Base-by-base conservation (phyloP, 148 eudicot species). In the Vaccinium corymbosum region DNA sequence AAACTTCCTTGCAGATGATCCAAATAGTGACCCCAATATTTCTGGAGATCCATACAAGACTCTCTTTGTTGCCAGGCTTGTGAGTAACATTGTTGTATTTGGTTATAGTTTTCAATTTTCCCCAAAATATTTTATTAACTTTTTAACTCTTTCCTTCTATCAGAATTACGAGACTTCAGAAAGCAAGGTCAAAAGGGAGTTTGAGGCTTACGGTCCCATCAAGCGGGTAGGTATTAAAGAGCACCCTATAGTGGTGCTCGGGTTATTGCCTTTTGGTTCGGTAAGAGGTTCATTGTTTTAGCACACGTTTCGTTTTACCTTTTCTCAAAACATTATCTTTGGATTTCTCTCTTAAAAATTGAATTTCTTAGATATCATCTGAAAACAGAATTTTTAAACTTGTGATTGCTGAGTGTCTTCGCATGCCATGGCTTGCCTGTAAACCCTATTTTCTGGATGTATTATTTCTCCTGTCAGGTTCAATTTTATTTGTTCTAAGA, bases 11-110 rank as follows among this genome's bases (percentile, higher is more conserved):
- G 90, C 96, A 97, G 99, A 89, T 94, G 98, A 97, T 88, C 98
- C 99, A 27, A 91, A 78, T 19, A 92, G 86, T 79, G 95, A 97
- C 81, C 96, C 96, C 53, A 90, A 90, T 91, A 86, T 89, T 38
- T 90, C 98, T 81, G 99, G 95, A 85, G 99, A 95, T 86, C 99
- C 99, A 20, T 97, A 95, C 91, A 97, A 97, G 91, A 97, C 99
- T 16, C 90, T 97, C 71, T 95, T 97, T 87, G 98, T 97, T 75
- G 91, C 99, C 51, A 92, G 98, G 86, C 97, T 97, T 88, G 99
- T 97, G 85, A 87, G 99, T 83, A 27, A 20, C 79, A 5, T 57
- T 74, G n/a, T 32, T 73, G 0, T 55, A 7, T 79, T 35, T 29
- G 75, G 49, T 19, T 29, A 56, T 15, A 13, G 9, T 19, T 50